phyloP scores from a whole-genome alignment of 371 early-diverging fungal genomes.

The Mortierella sp. region DNA sequence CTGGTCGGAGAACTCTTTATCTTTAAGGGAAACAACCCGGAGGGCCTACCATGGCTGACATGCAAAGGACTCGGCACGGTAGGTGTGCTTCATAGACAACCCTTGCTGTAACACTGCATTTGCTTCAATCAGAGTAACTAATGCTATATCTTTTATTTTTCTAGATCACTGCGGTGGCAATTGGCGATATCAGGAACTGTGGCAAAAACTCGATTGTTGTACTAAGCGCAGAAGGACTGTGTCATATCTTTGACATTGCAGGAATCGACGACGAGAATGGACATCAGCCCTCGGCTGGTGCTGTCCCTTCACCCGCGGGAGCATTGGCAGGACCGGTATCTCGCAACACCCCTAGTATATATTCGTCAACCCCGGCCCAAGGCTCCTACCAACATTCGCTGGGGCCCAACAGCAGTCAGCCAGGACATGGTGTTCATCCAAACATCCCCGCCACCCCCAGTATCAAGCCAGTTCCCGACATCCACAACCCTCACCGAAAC shows the following conservation, averaged over 20 bases:
- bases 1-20: conserved; percentile 84
- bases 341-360: conserved; percentile 30
- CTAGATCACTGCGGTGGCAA: conserved; percentile 77
- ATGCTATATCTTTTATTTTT: too few relatives aligned
- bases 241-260: conserved; percentile 75
- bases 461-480: conserved; percentile 50
- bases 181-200: conserved; percentile 75
- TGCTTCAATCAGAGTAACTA: neutral
- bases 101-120: too few relatives aligned
- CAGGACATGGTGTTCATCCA: conserved; percentile 12
- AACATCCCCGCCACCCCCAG: conserved; percentile 49
- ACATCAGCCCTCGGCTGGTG: neutral
- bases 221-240: conserved; percentile 77
- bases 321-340: conserved; percentile 7
- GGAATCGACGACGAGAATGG: conserved; percentile 39
- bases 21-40: conserved; percentile 76
- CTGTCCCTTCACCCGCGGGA: neutral
- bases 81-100: conserved; percentile 30
- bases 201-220: conserved; percentile 77
- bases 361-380: conserved; percentile 34
- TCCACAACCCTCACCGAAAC: conserved; percentile 23
- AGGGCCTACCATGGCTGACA: conserved; percentile 66
- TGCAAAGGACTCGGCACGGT: conserved; percentile 77
- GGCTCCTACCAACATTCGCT: conserved; percentile 26
- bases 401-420: neutral